Percentiles rank a stretch among this genome's conserved stretches.
Conservation (phyloP, 495 filamentous ascomycete genomes). For the Xylaria castorea region DNA sequence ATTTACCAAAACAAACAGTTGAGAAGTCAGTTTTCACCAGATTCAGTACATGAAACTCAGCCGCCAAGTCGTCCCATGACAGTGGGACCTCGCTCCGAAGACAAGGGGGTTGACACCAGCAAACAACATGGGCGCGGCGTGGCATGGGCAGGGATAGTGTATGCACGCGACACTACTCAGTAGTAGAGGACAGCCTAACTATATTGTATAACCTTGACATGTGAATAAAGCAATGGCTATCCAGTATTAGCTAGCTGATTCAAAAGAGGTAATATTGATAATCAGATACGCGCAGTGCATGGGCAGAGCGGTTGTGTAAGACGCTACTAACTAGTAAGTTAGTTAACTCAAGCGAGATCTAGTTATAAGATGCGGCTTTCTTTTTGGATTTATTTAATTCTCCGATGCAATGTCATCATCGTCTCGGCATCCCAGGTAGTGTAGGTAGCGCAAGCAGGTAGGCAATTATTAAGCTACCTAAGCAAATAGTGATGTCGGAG, state of each 20-base stretch:
- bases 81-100: constrained; percentile 11
- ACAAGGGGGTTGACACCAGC: constrained; percentile 15
- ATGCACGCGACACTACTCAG: background rate
- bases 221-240: background rate
- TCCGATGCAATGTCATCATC: background rate
- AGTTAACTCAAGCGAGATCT: background rate
- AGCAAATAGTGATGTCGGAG: background rate
- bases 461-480: background rate
- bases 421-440: background rate
- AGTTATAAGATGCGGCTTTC: background rate
- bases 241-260: background rate
- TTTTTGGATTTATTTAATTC: background rate
- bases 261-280: background rate
- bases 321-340: no score
- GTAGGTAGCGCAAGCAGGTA: background rate
- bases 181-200: background rate
- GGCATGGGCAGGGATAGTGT: constrained; percentile 10
- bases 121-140: constrained; percentile 3
- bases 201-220: background rate
- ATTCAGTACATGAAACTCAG: constrained; percentile 19
- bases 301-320: background rate
- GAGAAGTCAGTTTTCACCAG: constrained; percentile 9
- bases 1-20: background rate
- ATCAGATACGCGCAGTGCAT: background rate
- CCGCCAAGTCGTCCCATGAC: constrained; percentile 25